Evolutionary conservation across 164 flowering plant genomes (phyloP).

Genomic region (Vitis vinifera): ASM3070453v1 NC_081806.1:17558501-17559000

Average conservation of each 20-base stretch:
- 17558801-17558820: slow-evolving; percentile 64
- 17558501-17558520: slow-evolving; percentile 22
- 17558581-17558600: slow-evolving; percentile 11
- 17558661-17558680: slow-evolving; percentile 84
- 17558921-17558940: no score
- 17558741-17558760: slow-evolving; percentile 83
- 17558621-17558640: slow-evolving; percentile 57
- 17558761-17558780: slow-evolving; percentile 63
- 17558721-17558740: slow-evolving; percentile 95
- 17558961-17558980: no score
- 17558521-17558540: slow-evolving; percentile 2
- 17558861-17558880: no score
- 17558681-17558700: slow-evolving; percentile 79
- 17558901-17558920: no score
- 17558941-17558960: no score
- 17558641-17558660: slow-evolving; percentile 83
- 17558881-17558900: no score
- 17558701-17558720: slow-evolving; percentile 68
- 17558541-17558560: not conserved
- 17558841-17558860: slow-evolving; percentile 54
- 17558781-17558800: slow-evolving; percentile 57
- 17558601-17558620: slow-evolving; percentile 87
- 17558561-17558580: no score
- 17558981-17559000: no score
- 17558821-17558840: slow-evolving; percentile 38